Conservation (phyloP, 176 grass and related monocot genomes). For the Raddia guianensis region DNA sequence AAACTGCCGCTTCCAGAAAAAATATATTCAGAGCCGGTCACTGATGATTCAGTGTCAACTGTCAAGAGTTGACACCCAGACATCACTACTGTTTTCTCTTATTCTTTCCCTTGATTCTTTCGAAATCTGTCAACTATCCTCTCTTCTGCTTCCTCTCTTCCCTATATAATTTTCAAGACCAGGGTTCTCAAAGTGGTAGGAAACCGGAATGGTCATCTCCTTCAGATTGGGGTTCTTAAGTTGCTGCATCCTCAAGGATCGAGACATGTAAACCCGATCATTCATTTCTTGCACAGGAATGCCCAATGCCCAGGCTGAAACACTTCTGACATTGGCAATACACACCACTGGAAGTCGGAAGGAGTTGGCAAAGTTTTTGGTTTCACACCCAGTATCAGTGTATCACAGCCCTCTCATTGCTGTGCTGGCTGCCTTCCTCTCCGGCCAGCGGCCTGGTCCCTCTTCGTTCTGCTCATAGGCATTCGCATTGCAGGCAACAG, state of each 20-base stretch:
- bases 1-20: constrained; percentile 61
- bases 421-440: constrained; percentile 86
- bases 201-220: constrained; percentile 52
- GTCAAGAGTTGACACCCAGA: constrained; percentile 57
- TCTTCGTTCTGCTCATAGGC: constrained; percentile 91
- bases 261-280: constrained; percentile 68
- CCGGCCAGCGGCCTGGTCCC: constrained; percentile 72
- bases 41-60: constrained; percentile 51
- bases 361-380: constrained; percentile 46
- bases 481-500: constrained; percentile 75
- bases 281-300: constrained; percentile 92
- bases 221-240: constrained; percentile 80
- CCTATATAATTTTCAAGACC: constrained; percentile 60
- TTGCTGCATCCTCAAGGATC: constrained; percentile 60
- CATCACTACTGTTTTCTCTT: constrained; percentile 73
- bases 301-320: constrained; percentile 84
- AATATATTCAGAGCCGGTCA: constrained; percentile 51
- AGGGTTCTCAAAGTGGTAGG: constrained; percentile 62
- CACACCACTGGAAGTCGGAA: constrained; percentile 33
- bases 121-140: constrained; percentile 18
- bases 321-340: constrained; percentile 76
- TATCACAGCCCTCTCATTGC: constrained; percentile 68
- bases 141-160: constrained; percentile 46
- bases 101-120: constrained; percentile 53
- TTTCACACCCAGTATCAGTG: constrained; percentile 56